Evolutionary conservation across 192 early-diverging fungal genomes (phyloP), one percentile per base, ranked within the genome.

Genomic region (Mortierella alpina): DNA sequence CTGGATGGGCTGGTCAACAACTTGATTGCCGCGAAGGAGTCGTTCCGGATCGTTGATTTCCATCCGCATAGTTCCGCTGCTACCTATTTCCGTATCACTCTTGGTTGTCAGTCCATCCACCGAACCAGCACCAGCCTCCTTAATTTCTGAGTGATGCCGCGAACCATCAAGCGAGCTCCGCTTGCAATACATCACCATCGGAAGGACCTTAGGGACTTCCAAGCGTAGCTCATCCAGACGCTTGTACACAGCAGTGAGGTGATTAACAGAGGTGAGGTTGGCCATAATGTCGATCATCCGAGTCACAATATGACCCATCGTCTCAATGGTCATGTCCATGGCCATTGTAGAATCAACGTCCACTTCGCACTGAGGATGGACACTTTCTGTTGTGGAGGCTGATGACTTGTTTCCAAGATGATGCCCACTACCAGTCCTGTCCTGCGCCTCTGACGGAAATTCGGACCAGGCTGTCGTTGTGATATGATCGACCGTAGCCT

Each of bases 341-440:
- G 57, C 51, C 39, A 72, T 70, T 4, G 63, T 45, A 4, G 62
- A 40, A 9, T 71, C 59, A 2, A 45, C 1, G 40, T 66, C 48
- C 54, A 80, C 77, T 10, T 64, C 47, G 10, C 72, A 70, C n/a
- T 80, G 70, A 23, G 77, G 68, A 47, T 70, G 72, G 41, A 80
- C 72, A 46, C 77, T 54, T 18, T 31, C 31, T 59, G 58, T 40
- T 6, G 41, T 42, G 7, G 39, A 41, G 14, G 58, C 3, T 31
- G 31, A 31, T 17, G 58, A 18, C 41, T 31, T 3, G 31, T 31
- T 31, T 31, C 31, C 31, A 31, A 31, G 31, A 31, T 31, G 31
- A 1, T 31, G 31, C 31, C 31, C 31, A 3, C 31, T 31, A 31
- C 31, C 31, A 31, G 31, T 3, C 31, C 31, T 31, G 31, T 31